phyloP scores from a whole-genome alignment of 805 yeast genomes.

The Wickerhamiella shivajii region DNA sequence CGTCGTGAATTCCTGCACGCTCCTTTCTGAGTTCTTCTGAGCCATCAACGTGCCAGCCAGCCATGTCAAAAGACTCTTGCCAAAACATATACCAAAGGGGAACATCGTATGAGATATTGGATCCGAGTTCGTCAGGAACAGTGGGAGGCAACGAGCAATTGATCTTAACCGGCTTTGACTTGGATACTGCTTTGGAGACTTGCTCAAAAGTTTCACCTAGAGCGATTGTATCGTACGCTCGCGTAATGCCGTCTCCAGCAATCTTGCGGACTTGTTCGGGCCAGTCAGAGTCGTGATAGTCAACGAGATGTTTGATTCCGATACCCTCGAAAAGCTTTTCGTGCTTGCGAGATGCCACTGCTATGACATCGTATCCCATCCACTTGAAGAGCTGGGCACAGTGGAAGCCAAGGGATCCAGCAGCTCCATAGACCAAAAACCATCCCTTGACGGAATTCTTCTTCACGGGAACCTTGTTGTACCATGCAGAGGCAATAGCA shows the following conservation, averaged over 20 bases:
- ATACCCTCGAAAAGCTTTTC: conserved; percentile 28
- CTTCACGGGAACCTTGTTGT: conserved; percentile 21
- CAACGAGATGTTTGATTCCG: conserved; percentile 40
- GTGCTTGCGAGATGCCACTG: conserved; percentile 38
- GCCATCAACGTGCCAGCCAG: too few species aligned
- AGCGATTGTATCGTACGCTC: conserved; percentile 20
- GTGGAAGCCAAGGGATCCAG: conserved; percentile 44
- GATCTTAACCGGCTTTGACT: conserved; percentile 5
- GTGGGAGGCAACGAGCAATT: too few species aligned
- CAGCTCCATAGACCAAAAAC: conserved; percentile 31
- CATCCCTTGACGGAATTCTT: conserved; percentile 15
- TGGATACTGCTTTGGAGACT: conserved; percentile 8
- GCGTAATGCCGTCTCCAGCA: conserved; percentile 16
- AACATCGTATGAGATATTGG: too few species aligned
- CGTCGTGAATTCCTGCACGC: too few species aligned
- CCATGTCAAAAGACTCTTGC: too few species aligned
- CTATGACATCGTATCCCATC: conserved; percentile 33
- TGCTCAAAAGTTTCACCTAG: conserved; percentile 11
- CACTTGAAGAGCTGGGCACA: conserved; percentile 47
- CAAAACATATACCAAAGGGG: conserved; percentile 13
- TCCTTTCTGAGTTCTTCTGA: too few species aligned
- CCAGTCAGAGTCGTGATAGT: conserved; percentile 31
- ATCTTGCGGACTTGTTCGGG: conserved; percentile 29
- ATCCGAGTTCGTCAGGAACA: background rate
- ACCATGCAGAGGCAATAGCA: conserved; percentile 27